Evolutionary conservation across 2,329 filamentous ascomycete species (phyloP).

Genomic region (Leptographium radiaticola): DNA sequence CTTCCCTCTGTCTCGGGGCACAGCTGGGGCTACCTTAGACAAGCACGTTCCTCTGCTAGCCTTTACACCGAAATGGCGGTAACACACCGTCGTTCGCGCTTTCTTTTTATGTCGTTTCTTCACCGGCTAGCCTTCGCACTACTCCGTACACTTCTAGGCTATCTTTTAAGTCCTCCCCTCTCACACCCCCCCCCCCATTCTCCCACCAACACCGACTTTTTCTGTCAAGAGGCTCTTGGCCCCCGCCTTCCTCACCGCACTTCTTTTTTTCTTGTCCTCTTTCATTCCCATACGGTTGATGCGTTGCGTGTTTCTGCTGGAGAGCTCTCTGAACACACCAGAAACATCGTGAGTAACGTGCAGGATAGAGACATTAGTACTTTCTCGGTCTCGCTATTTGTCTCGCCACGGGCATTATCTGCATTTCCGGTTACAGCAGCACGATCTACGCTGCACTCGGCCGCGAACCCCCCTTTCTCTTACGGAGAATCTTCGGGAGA

Average conservation of each 20-base stretch:
- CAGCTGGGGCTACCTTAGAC: neutral
- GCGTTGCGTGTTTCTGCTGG: neutral
- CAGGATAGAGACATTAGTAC: neutral
- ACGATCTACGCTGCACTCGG: neutral
- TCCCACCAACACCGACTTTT: neutral
- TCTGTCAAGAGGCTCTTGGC: neutral
- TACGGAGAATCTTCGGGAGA: neutral
- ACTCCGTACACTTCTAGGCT: neutral
- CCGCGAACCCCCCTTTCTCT: neutral
- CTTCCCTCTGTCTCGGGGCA: neutral
- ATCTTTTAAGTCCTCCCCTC: neutral
- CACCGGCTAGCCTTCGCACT: neutral
- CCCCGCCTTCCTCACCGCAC: neutral
- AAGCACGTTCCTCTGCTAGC: neutral
- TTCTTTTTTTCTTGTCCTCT: neutral
- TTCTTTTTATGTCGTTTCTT: conserved; percentile 1
- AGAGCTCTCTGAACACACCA: neutral
- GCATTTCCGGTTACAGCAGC: too few species aligned
- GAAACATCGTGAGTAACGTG: neutral
- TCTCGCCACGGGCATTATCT: neutral
- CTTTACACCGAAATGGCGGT: neutral
- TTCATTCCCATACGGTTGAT: neutral
- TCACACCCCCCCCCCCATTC: neutral
- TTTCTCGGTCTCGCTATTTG: neutral
- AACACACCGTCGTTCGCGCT: neutral